Evolutionary conservation across 805 yeast species (phyloP).

Genomic region (Sugiyamaella marilandica): DNA sequence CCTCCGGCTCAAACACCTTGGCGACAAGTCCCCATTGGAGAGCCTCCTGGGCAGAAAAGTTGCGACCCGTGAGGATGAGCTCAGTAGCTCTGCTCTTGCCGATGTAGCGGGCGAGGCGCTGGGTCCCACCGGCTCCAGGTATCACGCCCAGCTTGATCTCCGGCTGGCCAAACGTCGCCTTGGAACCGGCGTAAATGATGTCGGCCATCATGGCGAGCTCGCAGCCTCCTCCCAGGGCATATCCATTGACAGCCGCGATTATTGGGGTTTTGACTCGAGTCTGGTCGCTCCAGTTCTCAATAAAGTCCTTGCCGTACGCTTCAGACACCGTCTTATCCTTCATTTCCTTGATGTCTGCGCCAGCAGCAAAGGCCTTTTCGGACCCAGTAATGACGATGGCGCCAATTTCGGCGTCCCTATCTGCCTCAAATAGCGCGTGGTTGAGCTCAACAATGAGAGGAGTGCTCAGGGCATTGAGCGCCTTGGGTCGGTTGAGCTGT

Average conservation of each 20-base stretch:
- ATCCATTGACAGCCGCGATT: slow-evolving; percentile 52
- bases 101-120: slow-evolving; percentile 43
- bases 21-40: slow-evolving; percentile 47
- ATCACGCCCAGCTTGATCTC: slow-evolving; percentile 49
- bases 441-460: slow-evolving; percentile 37
- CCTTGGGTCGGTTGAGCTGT: slow-evolving; percentile 42
- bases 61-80: slow-evolving; percentile 43
- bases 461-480: slow-evolving; percentile 40
- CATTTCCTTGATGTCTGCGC: slow-evolving; percentile 54
- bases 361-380: slow-evolving; percentile 49
- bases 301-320: slow-evolving; percentile 34
- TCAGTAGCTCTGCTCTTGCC: slow-evolving; percentile 51
- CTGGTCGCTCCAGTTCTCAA: slow-evolving; percentile 40
- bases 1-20: slow-evolving; percentile 36
- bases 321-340: slow-evolving; percentile 35
- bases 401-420: slow-evolving; percentile 37
- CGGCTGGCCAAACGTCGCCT: slow-evolving; percentile 51
- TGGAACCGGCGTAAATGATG: slow-evolving; percentile 45
- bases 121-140: slow-evolving; percentile 53
- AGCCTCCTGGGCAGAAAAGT: slow-evolving; percentile 43
- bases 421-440: slow-evolving; percentile 36
- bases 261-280: slow-evolving; percentile 42
- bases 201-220: slow-evolving; percentile 53
- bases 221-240: slow-evolving; percentile 54
- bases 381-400: slow-evolving; percentile 47